Percentiles rank a stretch among this genome's conserved stretches.
These are phyloP conservation scores for Pythium aphanidermatum DNA, from an alignment of 352 stramenopile genomes.

Conservation along the genomic window DNA sequence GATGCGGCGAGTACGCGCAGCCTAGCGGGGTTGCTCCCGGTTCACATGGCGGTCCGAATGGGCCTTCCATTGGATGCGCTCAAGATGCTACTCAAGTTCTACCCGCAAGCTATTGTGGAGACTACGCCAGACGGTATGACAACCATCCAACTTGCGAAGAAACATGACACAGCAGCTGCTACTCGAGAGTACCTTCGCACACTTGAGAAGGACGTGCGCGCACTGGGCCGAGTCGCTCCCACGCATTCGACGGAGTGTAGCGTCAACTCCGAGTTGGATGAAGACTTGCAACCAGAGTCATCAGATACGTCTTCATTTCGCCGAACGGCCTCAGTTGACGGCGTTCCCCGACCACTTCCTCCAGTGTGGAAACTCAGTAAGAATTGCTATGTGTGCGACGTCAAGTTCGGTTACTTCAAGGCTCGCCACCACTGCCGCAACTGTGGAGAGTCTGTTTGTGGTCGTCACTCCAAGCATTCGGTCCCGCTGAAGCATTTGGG, in stretches of 20 bases:
- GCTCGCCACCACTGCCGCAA: slow-evolving; percentile 78
- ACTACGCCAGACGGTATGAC: slow-evolving; percentile 49
- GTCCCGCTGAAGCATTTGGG: slow-evolving; percentile 56
- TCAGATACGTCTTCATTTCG: slow-evolving; percentile 18
- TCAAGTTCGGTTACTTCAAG: slow-evolving; percentile 73
- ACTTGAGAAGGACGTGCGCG: slow-evolving; percentile 31
- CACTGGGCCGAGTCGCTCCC: slow-evolving; percentile 6
- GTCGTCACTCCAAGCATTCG: slow-evolving; percentile 52
- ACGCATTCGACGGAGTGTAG: not conserved
- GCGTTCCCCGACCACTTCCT: slow-evolving; percentile 12
- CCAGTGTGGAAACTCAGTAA: slow-evolving; percentile 50
- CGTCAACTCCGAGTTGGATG: not conserved
- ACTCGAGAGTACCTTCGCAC: slow-evolving; percentile 29
- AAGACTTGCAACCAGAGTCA: no score
- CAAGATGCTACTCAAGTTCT: slow-evolving; percentile 61
- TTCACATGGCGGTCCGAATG: slow-evolving; percentile 67
- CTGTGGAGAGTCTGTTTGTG: slow-evolving; percentile 75
- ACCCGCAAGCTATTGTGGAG: slow-evolving; percentile 40
- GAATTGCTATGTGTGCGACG: slow-evolving; percentile 57
- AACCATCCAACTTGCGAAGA: slow-evolving; percentile 35
- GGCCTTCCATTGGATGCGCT: slow-evolving; percentile 48
- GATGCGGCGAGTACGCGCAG: slow-evolving; percentile 34
- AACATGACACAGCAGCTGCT: slow-evolving; percentile 23
- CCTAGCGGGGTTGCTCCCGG: slow-evolving; percentile 48
- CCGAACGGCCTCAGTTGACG: slow-evolving; percentile 14